Evolutionary conservation across 805 yeast genomes (phyloP).

Genomic region (Yarrowia sp.): DNA sequence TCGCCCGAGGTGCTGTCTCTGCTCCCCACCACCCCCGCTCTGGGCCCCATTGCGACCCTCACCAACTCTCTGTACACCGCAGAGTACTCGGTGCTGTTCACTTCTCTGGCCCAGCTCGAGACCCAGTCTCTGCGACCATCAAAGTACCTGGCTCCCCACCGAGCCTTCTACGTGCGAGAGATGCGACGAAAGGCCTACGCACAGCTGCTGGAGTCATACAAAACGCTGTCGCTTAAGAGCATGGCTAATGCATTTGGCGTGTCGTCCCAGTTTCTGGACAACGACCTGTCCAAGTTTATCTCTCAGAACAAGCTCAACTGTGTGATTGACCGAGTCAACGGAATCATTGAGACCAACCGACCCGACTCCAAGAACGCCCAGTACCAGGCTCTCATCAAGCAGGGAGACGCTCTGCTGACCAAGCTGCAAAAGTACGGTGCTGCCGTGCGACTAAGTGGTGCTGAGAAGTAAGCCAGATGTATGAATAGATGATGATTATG

Average conservation of each 20-base stretch:
- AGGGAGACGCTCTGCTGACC: constrained; percentile 90
- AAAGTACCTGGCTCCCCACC: constrained; percentile 75
- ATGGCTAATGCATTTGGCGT: constrained; percentile 96
- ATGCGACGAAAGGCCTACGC: constrained; percentile 94
- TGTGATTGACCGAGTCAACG: constrained; percentile 93
- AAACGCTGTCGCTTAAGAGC: constrained; percentile 83
- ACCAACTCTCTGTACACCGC: constrained; percentile 88
- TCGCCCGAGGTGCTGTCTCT: constrained; percentile 91
- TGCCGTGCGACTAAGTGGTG: constrained; percentile 93
- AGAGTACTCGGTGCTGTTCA: constrained; percentile 82
- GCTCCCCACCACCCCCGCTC: constrained; percentile 68
- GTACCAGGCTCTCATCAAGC: constrained; percentile 85
- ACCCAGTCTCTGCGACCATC: constrained; percentile 64
- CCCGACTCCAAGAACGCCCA: constrained; percentile 97
- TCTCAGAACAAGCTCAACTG: constrained; percentile 94
- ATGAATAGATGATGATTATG: neutral
- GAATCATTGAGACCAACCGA: constrained; percentile 89
- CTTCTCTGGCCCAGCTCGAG: constrained; percentile 75
- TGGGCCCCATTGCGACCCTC: constrained; percentile 82
- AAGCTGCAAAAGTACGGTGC: constrained; percentile 97
- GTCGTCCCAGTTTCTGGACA: constrained; percentile 81
- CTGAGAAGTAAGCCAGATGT: constrained; percentile 55
- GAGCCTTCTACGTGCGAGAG: constrained; percentile 86
- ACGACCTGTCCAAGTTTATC: constrained; percentile 85
- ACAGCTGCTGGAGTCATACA: constrained; percentile 92